phyloP scores from a whole-genome alignment of 345 rosid species.

The Pseudoturritis turrita region DNA sequence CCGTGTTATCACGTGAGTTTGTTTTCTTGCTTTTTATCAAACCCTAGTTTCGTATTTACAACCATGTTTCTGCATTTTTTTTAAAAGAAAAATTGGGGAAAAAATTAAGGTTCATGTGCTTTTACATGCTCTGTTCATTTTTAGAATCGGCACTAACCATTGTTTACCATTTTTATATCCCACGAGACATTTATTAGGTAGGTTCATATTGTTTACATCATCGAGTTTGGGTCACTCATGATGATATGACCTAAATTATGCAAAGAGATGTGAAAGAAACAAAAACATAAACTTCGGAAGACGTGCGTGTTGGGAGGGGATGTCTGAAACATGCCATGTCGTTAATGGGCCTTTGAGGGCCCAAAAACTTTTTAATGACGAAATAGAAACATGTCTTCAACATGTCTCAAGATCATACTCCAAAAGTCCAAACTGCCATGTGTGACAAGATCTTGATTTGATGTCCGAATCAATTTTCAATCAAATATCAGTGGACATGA shows the following conservation, averaged over 20 bases:
- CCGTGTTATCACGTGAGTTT: too few relatives aligned
- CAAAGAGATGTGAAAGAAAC: not conserved
- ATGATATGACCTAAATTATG: not conserved
- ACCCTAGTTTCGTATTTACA: too few relatives aligned
- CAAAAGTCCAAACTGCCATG: not conserved
- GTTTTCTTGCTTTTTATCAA: too few relatives aligned
- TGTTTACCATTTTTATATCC: too few relatives aligned
- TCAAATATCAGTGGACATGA: not conserved
- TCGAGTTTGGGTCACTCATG: not conserved
- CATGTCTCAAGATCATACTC: not conserved
- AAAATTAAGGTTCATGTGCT: too few relatives aligned
- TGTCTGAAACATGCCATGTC: not conserved
- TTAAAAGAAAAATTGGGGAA: too few relatives aligned
- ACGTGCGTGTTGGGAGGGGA: not conserved
- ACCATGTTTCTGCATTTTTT: too few relatives aligned
- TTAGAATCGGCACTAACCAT: too few relatives aligned
- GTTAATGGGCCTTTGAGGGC: slow-evolving; percentile 7
- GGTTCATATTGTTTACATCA: too few relatives aligned
- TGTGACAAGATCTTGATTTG: not conserved
- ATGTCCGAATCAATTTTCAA: not conserved
- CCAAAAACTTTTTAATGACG: not conserved
- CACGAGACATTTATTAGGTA: too few relatives aligned
- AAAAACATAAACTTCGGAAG: not conserved
- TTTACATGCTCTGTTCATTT: too few relatives aligned
- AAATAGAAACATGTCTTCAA: slow-evolving; percentile 3